Evolutionary conservation across 1,284 basidiomycete genomes (phyloP), one percentile per base, ranked within the genome.

Genomic region (Meira nashicola): DNA sequence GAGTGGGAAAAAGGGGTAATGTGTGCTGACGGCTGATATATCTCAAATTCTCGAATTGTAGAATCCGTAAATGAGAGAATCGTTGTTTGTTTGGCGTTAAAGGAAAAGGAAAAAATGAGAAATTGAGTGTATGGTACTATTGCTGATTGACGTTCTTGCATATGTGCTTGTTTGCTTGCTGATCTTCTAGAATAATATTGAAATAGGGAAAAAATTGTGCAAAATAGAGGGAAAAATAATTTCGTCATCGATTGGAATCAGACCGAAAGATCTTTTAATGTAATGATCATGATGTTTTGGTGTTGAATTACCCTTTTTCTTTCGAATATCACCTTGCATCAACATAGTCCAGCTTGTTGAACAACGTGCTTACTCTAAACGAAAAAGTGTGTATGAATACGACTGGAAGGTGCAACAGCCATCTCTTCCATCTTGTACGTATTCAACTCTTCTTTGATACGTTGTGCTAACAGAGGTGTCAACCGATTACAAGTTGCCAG

Each of bases 371-470:
- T 43, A 23, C 17, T 43, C 23, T 54, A 74, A 28, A 74, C 72
- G 55, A 74, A 74, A 52, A 74, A 74, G 65, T 74, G 72, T 9
- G 72, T 74, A 57, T 76, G 69, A 60, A 78, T 69, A n/a, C 76
- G 72, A 37, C 73, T 75, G 40, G 65, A 62, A 12, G 74, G 65
- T 21, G 95, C 92, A 62, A 96, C 90, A 76, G 92, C 90, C 92
- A 96, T 95, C 82, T 93, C 90, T 80, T 95, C 92, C 88, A 95
- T 90, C 83, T 95, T 95, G 82, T 89, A 95, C 63, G 90, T 91
- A 80, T 95, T 73, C 59, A 73, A 64, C 63, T 73, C 73, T 80
- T 93, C 90, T 83, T 96, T 96, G 80, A 96, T 96, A 66, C 88
- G 84, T 83, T 95, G 90, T 47, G 94, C 94, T 71, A 97, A 82